Conservation (phyloP, 2,329 filamentous ascomycete species). For the Aspergillus sp. region DNA sequence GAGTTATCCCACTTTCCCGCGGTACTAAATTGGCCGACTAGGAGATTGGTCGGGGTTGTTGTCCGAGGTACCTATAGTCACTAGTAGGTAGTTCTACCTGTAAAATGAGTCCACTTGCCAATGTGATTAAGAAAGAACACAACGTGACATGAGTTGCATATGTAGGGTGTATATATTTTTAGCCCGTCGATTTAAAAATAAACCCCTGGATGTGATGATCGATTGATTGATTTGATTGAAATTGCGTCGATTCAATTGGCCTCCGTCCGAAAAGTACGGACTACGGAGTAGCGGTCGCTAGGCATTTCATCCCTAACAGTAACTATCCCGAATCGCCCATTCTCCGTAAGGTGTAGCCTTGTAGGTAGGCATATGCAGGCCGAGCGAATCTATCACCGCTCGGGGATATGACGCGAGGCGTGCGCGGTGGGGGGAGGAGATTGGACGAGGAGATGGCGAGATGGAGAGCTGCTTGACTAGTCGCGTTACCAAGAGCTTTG, state of each 20-base stretch:
- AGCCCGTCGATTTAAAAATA: background rate
- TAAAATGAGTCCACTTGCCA: no score
- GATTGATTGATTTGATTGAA: background rate
- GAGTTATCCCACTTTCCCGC: conserved; percentile 21
- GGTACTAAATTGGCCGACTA: conserved; percentile 5
- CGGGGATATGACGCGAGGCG: background rate
- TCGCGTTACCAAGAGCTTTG: background rate
- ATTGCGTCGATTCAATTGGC: background rate
- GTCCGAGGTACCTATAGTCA: no score
- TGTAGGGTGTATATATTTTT: background rate
- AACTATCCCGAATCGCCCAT: background rate
- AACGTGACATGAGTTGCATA: no score
- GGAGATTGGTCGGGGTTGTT: background rate
- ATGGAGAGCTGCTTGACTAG: background rate
- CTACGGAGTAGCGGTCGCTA: background rate
- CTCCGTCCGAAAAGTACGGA: no score
- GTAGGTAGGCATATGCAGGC: background rate
- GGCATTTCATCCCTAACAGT: no score
- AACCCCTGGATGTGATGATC: background rate
- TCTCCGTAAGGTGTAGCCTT: background rate
- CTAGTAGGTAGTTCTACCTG: no score
- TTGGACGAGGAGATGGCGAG: no score
- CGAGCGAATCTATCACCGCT: background rate
- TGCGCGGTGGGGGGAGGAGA: background rate
- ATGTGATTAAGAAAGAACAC: no score